These are phyloP conservation scores for Malus hybrid DNA, from an alignment of 331 rosid genomes.

Conservation along the genomic window DNA sequence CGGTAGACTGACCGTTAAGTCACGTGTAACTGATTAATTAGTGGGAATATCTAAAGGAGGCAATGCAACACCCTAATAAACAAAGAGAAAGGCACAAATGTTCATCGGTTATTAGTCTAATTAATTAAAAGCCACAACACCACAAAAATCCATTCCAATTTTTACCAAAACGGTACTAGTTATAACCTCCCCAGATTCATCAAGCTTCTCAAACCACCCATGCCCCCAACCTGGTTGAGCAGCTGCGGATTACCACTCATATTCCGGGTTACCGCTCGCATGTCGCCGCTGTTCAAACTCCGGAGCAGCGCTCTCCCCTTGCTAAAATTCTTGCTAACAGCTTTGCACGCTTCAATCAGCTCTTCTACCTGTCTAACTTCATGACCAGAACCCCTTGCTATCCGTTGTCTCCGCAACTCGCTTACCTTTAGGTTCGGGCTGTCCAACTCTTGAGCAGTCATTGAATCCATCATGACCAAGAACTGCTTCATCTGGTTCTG, in stretches of 20 bases:
- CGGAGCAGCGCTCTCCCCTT: conserved; percentile 56
- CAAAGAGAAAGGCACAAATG: neutral
- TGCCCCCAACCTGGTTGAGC: conserved; percentile 11
- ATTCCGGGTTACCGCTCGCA: conserved; percentile 60
- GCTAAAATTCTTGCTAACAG: conserved; percentile 62
- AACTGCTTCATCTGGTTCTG: conserved; percentile 72
- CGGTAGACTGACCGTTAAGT: too few species aligned
- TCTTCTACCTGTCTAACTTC: conserved; percentile 54
- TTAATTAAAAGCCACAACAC: neutral
- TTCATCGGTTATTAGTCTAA: neutral
- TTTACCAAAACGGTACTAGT: neutral
- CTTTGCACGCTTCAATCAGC: conserved; percentile 74
- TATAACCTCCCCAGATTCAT: neutral
- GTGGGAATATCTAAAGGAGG: neutral
- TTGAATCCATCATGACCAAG: conserved; percentile 98
- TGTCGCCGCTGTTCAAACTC: conserved; percentile 73
- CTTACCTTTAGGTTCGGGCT: conserved; percentile 67
- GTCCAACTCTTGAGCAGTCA: conserved; percentile 68
- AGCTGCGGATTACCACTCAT: conserved; percentile 63
- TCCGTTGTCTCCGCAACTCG: conserved; percentile 61
- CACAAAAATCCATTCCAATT: neutral
- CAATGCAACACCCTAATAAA: too few species aligned
- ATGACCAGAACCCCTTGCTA: conserved; percentile 80
- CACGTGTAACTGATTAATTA: neutral
- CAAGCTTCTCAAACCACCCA: neutral